Percentiles rank a stretch among this genome's conserved stretches.
phyloP scores from a whole-genome alignment of 805 yeast genomes.

The Candida morakotiae region DNA sequence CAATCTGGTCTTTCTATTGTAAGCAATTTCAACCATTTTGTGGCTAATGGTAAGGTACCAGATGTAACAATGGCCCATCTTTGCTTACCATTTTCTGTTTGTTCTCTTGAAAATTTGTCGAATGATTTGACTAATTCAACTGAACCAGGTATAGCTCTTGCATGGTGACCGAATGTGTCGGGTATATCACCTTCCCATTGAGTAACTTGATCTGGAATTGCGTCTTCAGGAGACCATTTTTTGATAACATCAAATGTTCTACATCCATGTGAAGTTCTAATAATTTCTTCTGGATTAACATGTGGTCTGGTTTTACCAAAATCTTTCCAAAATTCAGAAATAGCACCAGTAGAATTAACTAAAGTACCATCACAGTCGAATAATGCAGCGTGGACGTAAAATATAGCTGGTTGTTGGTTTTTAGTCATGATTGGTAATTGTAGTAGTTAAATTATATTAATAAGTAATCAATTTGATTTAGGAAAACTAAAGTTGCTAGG shows the following conservation, averaged over 20 bases:
- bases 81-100: slow-evolving; percentile 38
- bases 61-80: slow-evolving; percentile 89
- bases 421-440: slow-evolving; percentile 20
- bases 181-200: slow-evolving; percentile 68
- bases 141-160: slow-evolving; percentile 75
- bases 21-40: slow-evolving; percentile 71
- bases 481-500: not conserved
- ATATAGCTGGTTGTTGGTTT: slow-evolving; percentile 39
- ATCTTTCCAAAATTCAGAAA: slow-evolving; percentile 78
- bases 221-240: slow-evolving; percentile 72
- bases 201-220: slow-evolving; percentile 59
- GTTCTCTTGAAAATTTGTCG: slow-evolving; percentile 43
- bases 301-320: slow-evolving; percentile 64
- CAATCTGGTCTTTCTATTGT: slow-evolving; percentile 59
- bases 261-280: slow-evolving; percentile 76
- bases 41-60: slow-evolving; percentile 74
- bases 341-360: slow-evolving; percentile 78
- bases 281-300: slow-evolving; percentile 66
- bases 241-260: slow-evolving; percentile 77
- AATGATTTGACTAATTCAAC: slow-evolving; percentile 55
- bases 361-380: slow-evolving; percentile 89
- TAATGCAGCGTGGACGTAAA: slow-evolving; percentile 46
- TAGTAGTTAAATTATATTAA: not conserved
- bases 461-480: no score
- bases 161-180: slow-evolving; percentile 65